Evolutionary conservation across 768 basidiomycete species (phyloP), one percentile per base, ranked within the genome.

Genomic region (Xerocomus potaroensis): DNA sequence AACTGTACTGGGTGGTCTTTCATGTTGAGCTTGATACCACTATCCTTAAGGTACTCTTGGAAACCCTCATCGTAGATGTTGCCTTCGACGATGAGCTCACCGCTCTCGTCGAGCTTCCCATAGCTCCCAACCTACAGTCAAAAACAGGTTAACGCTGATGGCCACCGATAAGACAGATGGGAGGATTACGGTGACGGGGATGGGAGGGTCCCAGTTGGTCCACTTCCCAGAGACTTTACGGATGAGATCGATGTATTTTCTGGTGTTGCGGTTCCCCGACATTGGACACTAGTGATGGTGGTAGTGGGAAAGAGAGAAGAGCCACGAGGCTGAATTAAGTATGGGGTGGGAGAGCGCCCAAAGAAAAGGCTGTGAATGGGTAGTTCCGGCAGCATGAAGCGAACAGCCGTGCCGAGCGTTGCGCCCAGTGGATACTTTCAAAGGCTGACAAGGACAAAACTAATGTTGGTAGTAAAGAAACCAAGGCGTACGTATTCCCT

Each of bases 151-250:
- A 22, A 22, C 34, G 10, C 19, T 27, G 42, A 32, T 26, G 32
- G 8, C 3, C 23, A 23, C 6, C 27, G 48, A 41, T 39, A 35
- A 29, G 18, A 33, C 8, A 3, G 18, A 41, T 10, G 21, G 24
- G 36, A 24, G 16, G 53, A 49, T 49, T 54, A 57, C 52, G 11
- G n/a, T 6, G n/a, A 66, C 50, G 30, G 53, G 57, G 39, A 56
- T 59, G 29, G 66, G 61, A 14, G 66, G 59, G 44, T 66, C 63
- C 62, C 62, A 68, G 39, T 56, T 66, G 9, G 63, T 52, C 58
- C 61, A 65, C 44, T 65, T 63, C n/a, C 58, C 61, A 21, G 62
- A 61, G 10, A 43, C 45, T 5, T 34, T 38, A 12, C 42, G 57
- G 37, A 67, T 56, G 40, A 66, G 60, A 37, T 66, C 64, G 35